These are phyloP conservation scores for Cucurbita pepo DNA, from an alignment of 306 rosid species.

Conservation along the genomic window DNA sequence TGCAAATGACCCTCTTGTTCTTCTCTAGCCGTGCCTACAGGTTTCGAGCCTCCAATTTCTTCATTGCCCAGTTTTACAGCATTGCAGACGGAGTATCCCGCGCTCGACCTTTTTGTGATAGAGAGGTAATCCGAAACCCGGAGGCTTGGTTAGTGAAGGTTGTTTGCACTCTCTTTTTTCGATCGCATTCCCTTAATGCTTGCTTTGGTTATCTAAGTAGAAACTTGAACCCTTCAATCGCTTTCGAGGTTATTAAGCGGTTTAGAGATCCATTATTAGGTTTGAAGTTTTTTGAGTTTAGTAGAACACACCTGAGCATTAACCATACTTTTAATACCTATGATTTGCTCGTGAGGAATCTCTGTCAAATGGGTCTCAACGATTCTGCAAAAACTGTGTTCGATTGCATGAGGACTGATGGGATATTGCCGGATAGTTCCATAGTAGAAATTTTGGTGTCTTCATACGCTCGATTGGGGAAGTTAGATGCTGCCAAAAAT, in stretches of 20 bases:
- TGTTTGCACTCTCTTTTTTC: slow-evolving; percentile 49
- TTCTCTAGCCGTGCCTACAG: slow-evolving; percentile 29
- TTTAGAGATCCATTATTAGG: slow-evolving; percentile 39
- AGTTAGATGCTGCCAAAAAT: slow-evolving; percentile 35
- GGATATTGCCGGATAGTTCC: slow-evolving; percentile 40
- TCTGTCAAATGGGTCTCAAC: slow-evolving; percentile 50
- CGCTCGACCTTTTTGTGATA: slow-evolving; percentile 15
- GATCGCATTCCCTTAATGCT: slow-evolving; percentile 29
- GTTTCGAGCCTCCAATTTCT: slow-evolving; percentile 44
- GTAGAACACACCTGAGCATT: slow-evolving; percentile 31
- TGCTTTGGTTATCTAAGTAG: slow-evolving; percentile 27
- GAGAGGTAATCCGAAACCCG: slow-evolving; percentile 28
- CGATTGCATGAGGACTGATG: slow-evolving; percentile 58
- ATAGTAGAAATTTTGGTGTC: slow-evolving; percentile 42
- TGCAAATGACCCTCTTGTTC: slow-evolving; percentile 46
- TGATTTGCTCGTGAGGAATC: slow-evolving; percentile 47
- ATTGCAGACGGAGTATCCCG: slow-evolving; percentile 25
- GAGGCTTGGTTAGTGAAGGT: slow-evolving; percentile 70
- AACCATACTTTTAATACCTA: slow-evolving; percentile 40
- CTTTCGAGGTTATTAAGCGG: slow-evolving; percentile 51
- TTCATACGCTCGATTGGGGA: slow-evolving; percentile 39
- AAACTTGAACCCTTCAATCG: slow-evolving; percentile 46
- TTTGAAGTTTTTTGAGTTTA: slow-evolving; percentile 49
- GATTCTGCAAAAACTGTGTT: slow-evolving; percentile 44
- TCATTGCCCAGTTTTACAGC: slow-evolving; percentile 24